These are phyloP conservation scores for Acrocalymma vagum DNA, from an alignment of 2,329 filamentous ascomycete genomes.

Conservation along the genomic window DNA sequence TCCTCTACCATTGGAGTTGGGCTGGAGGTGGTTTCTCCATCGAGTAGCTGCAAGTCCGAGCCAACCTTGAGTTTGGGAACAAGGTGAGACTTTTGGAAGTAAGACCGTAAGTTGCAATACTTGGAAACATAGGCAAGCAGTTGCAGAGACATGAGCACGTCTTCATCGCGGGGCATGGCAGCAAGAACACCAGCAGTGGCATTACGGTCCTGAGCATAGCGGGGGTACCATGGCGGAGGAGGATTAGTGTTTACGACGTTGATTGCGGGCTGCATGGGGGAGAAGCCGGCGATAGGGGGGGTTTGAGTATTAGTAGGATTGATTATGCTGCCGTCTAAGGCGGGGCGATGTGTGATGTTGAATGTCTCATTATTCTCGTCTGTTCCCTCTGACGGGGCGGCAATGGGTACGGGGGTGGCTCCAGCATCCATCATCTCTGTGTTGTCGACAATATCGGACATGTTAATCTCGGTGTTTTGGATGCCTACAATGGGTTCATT, in stretches of 20 bases:
- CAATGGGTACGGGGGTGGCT: conserved; percentile 75
- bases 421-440: conserved; percentile 78
- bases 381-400: conserved; percentile 83
- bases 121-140: conserved; percentile 97
- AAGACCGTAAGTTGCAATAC: conserved; percentile 94
- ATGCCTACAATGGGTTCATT: conserved; percentile 79
- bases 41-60: conserved; percentile 80
- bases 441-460: conserved; percentile 86
- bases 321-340: conserved; percentile 84
- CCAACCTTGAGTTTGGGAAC: conserved; percentile 92
- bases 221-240: conserved; percentile 79
- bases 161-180: conserved; percentile 94
- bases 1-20: conserved; percentile 57
- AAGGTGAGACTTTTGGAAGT: conserved; percentile 94
- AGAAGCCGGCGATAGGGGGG: conserved; percentile 72
- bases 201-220: conserved; percentile 80
- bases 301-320: conserved; percentile 74
- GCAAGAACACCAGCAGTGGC: conserved; percentile 75
- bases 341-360: conserved; percentile 88
- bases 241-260: conserved; percentile 76
- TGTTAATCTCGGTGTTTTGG: conserved; percentile 80
- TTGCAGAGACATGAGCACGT: conserved; percentile 97
- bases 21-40: conserved; percentile 66
- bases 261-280: conserved; percentile 73
- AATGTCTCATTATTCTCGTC: conserved; percentile 80